Percentiles rank a stretch among this genome's conserved stretches.
Evolutionary conservation across 352 stramenopile species (phyloP).

Genomic region (Pythium myriotylum): DNA sequence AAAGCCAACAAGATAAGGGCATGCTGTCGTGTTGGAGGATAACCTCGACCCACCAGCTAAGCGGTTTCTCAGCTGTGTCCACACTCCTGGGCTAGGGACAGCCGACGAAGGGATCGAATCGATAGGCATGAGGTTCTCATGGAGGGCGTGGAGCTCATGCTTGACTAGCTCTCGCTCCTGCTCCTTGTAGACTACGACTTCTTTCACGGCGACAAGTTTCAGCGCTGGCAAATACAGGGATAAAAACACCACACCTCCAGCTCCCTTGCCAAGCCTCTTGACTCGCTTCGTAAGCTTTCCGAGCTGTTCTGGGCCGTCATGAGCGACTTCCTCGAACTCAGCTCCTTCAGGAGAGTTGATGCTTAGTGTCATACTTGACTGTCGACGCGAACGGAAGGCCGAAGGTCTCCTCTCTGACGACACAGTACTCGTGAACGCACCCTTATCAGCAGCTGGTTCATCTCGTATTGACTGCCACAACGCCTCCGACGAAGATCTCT

Average conservation of each 20-base stretch:
- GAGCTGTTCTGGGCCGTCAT: conserved; percentile 69
- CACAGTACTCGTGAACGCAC: not conserved
- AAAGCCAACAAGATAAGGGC: conserved; percentile 88
- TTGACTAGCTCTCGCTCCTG: conserved; percentile 84
- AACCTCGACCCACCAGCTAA: not conserved
- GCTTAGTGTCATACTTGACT: conserved; percentile 60
- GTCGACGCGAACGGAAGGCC: conserved; percentile 33
- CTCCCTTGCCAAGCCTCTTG: conserved; percentile 79
- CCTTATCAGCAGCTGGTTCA: not conserved
- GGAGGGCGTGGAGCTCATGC: conserved; percentile 85
- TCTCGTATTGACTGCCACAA: conserved; percentile 26
- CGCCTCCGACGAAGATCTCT: conserved; percentile 2
- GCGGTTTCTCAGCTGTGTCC: conserved; percentile 11
- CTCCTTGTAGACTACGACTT: conserved; percentile 81
- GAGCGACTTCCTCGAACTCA: conserved; percentile 73
- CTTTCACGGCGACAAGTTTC: conserved; percentile 88
- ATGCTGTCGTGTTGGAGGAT: conserved; percentile 17
- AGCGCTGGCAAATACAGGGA: conserved; percentile 82
- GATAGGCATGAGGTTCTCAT: conserved; percentile 80
- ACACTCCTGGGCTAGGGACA: conserved; percentile 2
- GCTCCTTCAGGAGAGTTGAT: conserved; percentile 66
- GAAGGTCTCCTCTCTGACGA: not conserved
- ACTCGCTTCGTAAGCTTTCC: conserved; percentile 65
- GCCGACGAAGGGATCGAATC: conserved; percentile 22
- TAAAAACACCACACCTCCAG: conserved; percentile 82